Evolutionary conservation across 805 yeast genomes (phyloP).

Genomic region (Cyberlindnera mississippiensis): DNA sequence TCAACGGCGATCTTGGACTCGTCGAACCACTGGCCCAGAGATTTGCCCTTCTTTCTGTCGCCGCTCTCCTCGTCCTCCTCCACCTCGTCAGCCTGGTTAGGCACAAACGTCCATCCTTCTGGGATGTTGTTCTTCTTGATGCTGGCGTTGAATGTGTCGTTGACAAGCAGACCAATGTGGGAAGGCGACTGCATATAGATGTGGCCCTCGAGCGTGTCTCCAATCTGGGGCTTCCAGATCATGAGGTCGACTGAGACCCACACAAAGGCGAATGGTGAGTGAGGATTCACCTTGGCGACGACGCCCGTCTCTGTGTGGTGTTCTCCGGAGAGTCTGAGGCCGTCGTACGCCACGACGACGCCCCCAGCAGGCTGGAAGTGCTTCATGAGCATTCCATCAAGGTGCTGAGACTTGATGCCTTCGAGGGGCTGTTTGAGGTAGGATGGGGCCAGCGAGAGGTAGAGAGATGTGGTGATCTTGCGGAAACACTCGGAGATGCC

Average conservation of each 20-base stretch:
- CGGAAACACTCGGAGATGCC: conserved; percentile 71
- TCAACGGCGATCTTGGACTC: conserved; percentile 68
- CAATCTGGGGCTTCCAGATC: conserved; percentile 88
- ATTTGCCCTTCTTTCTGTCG: conserved; percentile 18
- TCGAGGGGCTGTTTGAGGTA: conserved; percentile 62
- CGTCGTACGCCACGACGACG: conserved; percentile 75
- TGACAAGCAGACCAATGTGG: conserved; percentile 85
- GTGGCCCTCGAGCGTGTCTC: conserved; percentile 83
- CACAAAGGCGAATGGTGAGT: conserved; percentile 81
- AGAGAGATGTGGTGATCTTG: conserved; percentile 54
- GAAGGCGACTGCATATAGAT: conserved; percentile 91
- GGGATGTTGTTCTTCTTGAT: conserved; percentile 86
- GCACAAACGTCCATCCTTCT: conserved; percentile 78
- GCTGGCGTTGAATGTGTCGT: conserved; percentile 93
- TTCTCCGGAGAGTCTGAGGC: conserved; percentile 49
- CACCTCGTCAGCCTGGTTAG: conserved; percentile 65
- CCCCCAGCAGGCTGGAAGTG: conserved; percentile 72
- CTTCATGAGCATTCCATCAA: conserved; percentile 86
- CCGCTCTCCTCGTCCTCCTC: conserved; percentile 24
- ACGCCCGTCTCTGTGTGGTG: conserved; percentile 39
- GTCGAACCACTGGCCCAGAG: conserved; percentile 85
- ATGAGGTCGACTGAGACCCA: conserved; percentile 84
- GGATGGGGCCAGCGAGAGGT: conserved; percentile 86
- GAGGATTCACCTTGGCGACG: conserved; percentile 61
- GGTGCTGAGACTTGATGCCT: conserved; percentile 83